Evolutionary conservation across 2,329 filamentous ascomycete genomes (phyloP), one percentile per base, ranked within the genome.

Genomic region (Ophiosphaerella korrae): DNA sequence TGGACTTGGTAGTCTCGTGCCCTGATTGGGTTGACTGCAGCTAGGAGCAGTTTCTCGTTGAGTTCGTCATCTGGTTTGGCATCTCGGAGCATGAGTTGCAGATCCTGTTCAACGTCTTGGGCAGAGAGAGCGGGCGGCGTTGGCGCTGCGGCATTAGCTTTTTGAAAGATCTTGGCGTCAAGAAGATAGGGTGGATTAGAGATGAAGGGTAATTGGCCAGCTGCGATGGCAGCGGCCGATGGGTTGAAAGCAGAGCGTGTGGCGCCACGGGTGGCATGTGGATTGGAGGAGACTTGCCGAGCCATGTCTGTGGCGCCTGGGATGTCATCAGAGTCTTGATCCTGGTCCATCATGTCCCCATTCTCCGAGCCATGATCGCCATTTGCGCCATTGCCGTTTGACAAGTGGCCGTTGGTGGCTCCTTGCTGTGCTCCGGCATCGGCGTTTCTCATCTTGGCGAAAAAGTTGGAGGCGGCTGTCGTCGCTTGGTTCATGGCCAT

Each of bases 401-500:
- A 56, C 12, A 52, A 45, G 31, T 58, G 44, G 18, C 69, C 68
- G 48, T 73, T 73, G n/a, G 68, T 60, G 1, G 64, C 52, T 18
- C 72, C 66, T 9, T 66, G 54, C 12, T 58, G 57, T 21, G 59
- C 51, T 18, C 46, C 39, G 3, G 58, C 39, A 16, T 75, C 70
- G 23, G 68, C 57, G 34, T 69, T 67, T 63, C 74, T 71, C 63
- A 82, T 82, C 48, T 83, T 82, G 48, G 82, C 78, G 68, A 87
- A 85, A 71, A 80, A 79, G 53, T 79, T 71, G 34, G 81, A 78
- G 1, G 85, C 81, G 5, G 84, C 84, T 26, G 82, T 76, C 43
- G 84, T 82, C 3, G 85, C 85, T 39, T 81, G 79, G 60, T 85
- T 85, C 53, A 83, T 84, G 48, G 84, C 82, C 67, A 84, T 76